A percentile compares a stretch with the other conserved stretches of the same genome.
Evolutionary conservation across 164 flowering plant genomes (phyloP).

Genomic region (Dillenia turbinata): DNA sequence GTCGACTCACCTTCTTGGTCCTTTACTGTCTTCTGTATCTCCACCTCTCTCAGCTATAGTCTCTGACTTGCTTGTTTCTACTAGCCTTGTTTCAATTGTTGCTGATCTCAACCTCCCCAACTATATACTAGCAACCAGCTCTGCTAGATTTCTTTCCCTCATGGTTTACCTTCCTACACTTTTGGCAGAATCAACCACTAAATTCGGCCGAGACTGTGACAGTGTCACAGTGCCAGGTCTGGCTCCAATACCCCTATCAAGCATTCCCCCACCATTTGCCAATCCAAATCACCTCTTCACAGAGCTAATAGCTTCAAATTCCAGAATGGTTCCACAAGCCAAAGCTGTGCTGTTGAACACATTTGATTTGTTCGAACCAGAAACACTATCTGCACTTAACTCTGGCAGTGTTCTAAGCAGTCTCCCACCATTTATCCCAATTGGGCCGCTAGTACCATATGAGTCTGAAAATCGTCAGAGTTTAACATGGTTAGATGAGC

Average conservation of each 20-base stretch:
- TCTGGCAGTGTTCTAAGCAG: slow-evolving; percentile 5
- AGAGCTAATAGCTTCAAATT: not conserved
- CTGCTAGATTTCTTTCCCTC: slow-evolving; percentile 24
- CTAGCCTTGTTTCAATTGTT: slow-evolving; percentile 2
- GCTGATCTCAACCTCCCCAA: slow-evolving; percentile 12
- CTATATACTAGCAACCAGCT: slow-evolving; percentile 24
- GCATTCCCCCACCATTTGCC: slow-evolving; percentile 25
- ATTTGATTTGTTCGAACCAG: slow-evolving; percentile 17
- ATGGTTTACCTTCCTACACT: slow-evolving; percentile 10
- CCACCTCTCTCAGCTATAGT: slow-evolving; percentile 17
- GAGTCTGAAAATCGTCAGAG: slow-evolving; percentile 5
- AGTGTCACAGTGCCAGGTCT: slow-evolving; percentile 17
- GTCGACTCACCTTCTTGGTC: slow-evolving; percentile 13
- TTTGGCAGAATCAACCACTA: not conserved
- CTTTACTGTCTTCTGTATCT: slow-evolving; percentile 9
- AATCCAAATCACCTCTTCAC: slow-evolving; percentile 14
- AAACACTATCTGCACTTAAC: slow-evolving; percentile 21
- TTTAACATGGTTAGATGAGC: slow-evolving; percentile 27
- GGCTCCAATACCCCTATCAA: slow-evolving; percentile 13
- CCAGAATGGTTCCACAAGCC: slow-evolving; percentile 3
- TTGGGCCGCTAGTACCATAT: slow-evolving; percentile 23
- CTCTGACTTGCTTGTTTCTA: slow-evolving; percentile 9
- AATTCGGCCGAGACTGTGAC: not conserved
- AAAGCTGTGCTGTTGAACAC: slow-evolving; percentile 27
- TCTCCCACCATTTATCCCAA: slow-evolving; percentile 18